phyloP scores from a whole-genome alignment of 2,329 filamentous ascomycete species.

The Akanthomyces muscarius region DNA sequence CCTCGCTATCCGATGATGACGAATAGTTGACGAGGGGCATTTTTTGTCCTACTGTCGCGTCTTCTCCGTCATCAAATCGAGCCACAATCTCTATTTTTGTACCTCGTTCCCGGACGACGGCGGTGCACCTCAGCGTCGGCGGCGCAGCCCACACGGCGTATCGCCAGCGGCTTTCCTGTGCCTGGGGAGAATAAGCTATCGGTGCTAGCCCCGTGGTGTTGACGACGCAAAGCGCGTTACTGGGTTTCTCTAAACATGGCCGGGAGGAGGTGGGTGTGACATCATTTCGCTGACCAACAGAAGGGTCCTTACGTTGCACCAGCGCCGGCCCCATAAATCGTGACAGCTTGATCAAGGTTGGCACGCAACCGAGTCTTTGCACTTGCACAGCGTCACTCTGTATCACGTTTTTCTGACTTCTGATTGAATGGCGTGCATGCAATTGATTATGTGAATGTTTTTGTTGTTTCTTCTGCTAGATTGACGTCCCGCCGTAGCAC shows the following conservation, averaged over 20 bases:
- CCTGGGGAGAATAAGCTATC: background rate
- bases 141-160: background rate
- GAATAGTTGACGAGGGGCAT: slow-evolving; percentile 68
- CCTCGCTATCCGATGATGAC: slow-evolving; percentile 31
- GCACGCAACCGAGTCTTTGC: no score
- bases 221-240: background rate
- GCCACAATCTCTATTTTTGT: background rate
- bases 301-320: background rate
- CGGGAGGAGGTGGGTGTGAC: background rate
- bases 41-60: background rate
- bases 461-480: background rate
- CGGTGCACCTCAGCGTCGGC: background rate
- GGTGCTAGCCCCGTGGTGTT: background rate
- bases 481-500: slow-evolving; percentile 35
- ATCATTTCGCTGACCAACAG: background rate
- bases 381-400: no score
- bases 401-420: no score
- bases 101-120: background rate
- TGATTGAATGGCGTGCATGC: background rate
- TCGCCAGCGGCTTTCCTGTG: background rate
- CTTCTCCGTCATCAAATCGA: background rate
- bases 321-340: background rate
- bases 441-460: background rate
- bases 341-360: background rate
- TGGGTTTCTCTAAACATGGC: background rate